These are phyloP conservation scores for Trichoderma afroharzianum DNA, from an alignment of 2,329 filamentous ascomycete species.

Conservation along the genomic window DNA sequence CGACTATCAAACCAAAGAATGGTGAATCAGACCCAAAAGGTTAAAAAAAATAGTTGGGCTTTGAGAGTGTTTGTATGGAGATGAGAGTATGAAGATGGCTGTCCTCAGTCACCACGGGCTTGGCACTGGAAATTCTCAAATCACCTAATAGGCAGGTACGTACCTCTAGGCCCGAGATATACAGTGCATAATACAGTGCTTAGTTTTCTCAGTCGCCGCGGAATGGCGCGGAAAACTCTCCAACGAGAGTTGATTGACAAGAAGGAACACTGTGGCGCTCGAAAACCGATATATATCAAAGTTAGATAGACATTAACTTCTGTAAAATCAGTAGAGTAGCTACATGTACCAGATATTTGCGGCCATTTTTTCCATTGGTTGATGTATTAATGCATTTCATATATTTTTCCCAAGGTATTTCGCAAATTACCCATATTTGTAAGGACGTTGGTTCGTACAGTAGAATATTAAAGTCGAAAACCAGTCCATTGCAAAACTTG, in stretches of 20 bases:
- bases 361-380: neutral
- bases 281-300: neutral
- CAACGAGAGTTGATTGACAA: neutral
- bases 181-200: neutral
- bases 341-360: neutral
- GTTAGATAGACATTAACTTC: neutral
- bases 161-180: neutral
- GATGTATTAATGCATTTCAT: neutral
- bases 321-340: neutral
- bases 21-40: neutral
- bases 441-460: neutral
- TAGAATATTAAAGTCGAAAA: neutral
- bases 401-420: neutral
- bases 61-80: neutral
- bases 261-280: neutral
- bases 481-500: neutral
- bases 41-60: neutral
- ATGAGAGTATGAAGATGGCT: neutral
- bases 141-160: neutral
- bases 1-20: neutral
- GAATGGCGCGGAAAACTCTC: neutral
- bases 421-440: neutral
- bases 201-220: neutral
- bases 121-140: neutral
- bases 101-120: neutral